Conservation (phyloP, 345 rosid species). For the Arabidopsis arenosa region DNA sequence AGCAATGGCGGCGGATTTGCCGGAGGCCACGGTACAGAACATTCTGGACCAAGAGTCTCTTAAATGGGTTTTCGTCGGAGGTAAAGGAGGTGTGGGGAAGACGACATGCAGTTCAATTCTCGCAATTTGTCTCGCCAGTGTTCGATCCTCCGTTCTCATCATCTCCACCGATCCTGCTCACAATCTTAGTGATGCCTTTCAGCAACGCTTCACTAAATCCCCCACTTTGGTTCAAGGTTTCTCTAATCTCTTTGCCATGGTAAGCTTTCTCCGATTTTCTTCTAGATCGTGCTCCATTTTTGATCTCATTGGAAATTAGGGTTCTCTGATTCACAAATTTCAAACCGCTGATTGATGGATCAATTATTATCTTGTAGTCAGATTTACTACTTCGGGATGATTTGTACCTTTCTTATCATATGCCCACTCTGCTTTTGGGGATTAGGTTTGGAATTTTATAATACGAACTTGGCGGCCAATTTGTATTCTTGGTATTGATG, state of each 20-base stretch:
- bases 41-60: constrained; percentile 83
- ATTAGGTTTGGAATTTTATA: constrained; percentile 12
- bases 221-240: constrained; percentile 94
- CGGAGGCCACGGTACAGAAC: constrained; percentile 78
- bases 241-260: constrained; percentile 96
- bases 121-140: constrained; percentile 74
- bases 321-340: neutral
- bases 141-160: constrained; percentile 92
- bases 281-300: constrained; percentile 27
- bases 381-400: no score
- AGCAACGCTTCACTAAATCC: constrained; percentile 86
- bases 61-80: constrained; percentile 99
- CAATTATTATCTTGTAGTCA: neutral
- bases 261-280: constrained; percentile 31
- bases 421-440: constrained; percentile 9
- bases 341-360: neutral
- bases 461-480: neutral
- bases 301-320: constrained; percentile 16
- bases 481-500: neutral
- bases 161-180: constrained; percentile 99
- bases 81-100: constrained; percentile 98
- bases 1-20: constrained; percentile 50
- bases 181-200: constrained; percentile 99
- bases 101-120: constrained; percentile 96
- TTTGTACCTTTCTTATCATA: neutral